These are phyloP conservation scores for Effrenium voratum DNA, from an alignment of 73 alveolate species.

Conservation along the genomic window DNA sequence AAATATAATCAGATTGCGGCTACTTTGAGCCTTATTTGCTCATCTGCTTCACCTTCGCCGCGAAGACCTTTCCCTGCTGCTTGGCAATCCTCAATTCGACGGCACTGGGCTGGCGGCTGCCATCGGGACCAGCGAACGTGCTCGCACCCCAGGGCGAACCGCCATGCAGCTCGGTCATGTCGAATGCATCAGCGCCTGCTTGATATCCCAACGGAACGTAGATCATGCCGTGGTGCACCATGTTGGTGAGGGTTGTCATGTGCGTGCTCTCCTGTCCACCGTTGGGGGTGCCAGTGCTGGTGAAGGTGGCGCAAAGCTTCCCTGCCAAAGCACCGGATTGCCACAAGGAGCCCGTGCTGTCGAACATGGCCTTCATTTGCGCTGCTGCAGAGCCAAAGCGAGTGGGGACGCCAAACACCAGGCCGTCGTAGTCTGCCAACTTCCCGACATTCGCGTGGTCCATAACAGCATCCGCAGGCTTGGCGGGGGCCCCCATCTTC, in stretches of 20 bases:
- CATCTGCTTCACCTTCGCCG: conserved; percentile 71
- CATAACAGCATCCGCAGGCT: conserved; percentile 34
- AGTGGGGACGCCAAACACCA: conserved; percentile 64
- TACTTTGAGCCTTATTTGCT: conserved; percentile 29
- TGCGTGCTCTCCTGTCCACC: conserved; percentile 86
- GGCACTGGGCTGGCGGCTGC: conserved; percentile 69
- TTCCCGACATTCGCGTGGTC: conserved; percentile 16
- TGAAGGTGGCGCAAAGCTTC: conserved; percentile 48
- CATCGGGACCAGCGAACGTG: conserved; percentile 68
- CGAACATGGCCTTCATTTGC: conserved; percentile 83
- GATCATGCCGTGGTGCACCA: conserved; percentile 93
- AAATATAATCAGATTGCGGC: too few species aligned
- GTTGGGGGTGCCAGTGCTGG: conserved; percentile 60
- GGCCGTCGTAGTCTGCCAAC: conserved; percentile 67
- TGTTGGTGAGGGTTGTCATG: conserved; percentile 71
- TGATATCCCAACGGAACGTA: conserved; percentile 73
- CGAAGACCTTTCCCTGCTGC: conserved; percentile 84
- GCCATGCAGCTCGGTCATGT: conserved; percentile 82
- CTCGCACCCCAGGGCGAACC: conserved; percentile 89
- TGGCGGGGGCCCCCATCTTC: conserved; percentile 63
- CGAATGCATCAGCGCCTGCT: conserved; percentile 79
- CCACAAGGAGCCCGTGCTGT: conserved; percentile 74
- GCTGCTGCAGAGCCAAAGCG: conserved; percentile 65
- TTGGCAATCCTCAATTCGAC: conserved; percentile 54
- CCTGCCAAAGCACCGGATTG: conserved; percentile 81